Base-by-base conservation (phyloP, 129 eudicot genomes). In the Helianthus tuberosus region DNA sequence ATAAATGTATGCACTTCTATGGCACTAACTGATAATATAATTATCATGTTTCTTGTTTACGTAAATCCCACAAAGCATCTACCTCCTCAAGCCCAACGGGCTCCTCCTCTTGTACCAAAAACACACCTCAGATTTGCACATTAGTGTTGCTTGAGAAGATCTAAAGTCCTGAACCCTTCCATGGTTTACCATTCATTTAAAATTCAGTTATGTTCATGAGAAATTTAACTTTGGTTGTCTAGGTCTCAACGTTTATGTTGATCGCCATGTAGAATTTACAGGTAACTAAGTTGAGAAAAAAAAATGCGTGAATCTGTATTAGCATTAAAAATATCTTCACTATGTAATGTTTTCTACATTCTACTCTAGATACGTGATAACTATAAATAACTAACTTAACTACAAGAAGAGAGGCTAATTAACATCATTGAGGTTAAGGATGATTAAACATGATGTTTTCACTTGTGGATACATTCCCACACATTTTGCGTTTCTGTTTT, bases 51-150 rank as follows among this genome's bases (percentile, higher is more conserved):
- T 27, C 32, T 27, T 27, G 2, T 27, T 27, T 27, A 27, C 1
- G 32, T 27, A 58, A 95, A 85, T 44, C 90, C 86, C 1, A 78
- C 88, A 1, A 91, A 77, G 72, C 99, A 95, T 76, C 85, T 91
- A 20, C 99, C 99, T 12, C 99, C 99, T 44, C 96, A 97, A 29
- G 97, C 97, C 11, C 97, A 88, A 66, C 88, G 84, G 50, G 88
- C 92, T 8, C 84, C 96, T 43, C 81, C 83, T 78, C 99, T 95
- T 27, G 88, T 96, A 46, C 81, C 75, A 8, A 91, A 85, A 64
- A 2, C 85, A 23, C 85, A 66, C 80, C 64, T 72, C 96, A 44
- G 92, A 86, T 76, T 66, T 93, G 57, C 88, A 89, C 72, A 68
- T 71, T 65, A 74, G 79, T 53, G 79, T 77, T 73, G 86, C 85